phyloP scores from a whole-genome alignment of 306 rosid genomes.

The Castanea crenata region DNA sequence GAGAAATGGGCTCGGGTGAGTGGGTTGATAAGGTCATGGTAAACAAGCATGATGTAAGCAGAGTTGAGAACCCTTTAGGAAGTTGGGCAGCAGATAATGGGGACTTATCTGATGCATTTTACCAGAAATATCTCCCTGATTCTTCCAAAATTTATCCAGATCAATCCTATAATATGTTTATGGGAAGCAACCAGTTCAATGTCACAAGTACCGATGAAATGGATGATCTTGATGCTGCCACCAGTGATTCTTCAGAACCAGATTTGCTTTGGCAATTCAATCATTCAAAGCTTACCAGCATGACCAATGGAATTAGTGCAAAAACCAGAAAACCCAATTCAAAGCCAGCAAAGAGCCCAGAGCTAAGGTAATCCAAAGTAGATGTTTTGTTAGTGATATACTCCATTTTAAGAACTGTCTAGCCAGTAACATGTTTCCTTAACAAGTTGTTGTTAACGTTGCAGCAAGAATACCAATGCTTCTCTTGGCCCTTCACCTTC shows the following conservation, averaged over 20 bases:
- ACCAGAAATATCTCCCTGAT: slow-evolving; percentile 86
- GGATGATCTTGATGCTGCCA: slow-evolving; percentile 88
- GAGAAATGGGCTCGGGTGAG: slow-evolving; percentile 62
- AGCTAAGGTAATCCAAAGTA: slow-evolving; percentile 54
- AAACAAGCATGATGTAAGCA: slow-evolving; percentile 74
- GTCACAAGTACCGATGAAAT: slow-evolving; percentile 60
- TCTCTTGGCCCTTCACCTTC: slow-evolving; percentile 81
- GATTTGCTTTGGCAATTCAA: slow-evolving; percentile 94
- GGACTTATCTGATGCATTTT: slow-evolving; percentile 56
- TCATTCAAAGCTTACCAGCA: slow-evolving; percentile 54
- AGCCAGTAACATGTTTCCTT: neutral
- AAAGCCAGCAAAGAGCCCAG: slow-evolving; percentile 59
- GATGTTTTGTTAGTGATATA: neutral
- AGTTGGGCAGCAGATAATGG: slow-evolving; percentile 79
- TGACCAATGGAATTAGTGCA: slow-evolving; percentile 53
- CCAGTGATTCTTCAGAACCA: slow-evolving; percentile 92
- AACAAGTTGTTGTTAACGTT: slow-evolving; percentile 9
- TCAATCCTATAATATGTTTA: slow-evolving; percentile 59
- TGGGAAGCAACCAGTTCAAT: slow-evolving; percentile 56
- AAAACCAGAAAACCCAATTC: slow-evolving; percentile 45
- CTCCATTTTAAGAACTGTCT: neutral
- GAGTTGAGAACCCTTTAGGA: slow-evolving; percentile 52
- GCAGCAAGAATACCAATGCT: slow-evolving; percentile 59
- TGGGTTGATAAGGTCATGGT: slow-evolving; percentile 99
- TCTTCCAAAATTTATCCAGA: slow-evolving; percentile 66